Conservation (phyloP, 1,284 basidiomycete species). For the Ustilago xerochloae region DNA sequence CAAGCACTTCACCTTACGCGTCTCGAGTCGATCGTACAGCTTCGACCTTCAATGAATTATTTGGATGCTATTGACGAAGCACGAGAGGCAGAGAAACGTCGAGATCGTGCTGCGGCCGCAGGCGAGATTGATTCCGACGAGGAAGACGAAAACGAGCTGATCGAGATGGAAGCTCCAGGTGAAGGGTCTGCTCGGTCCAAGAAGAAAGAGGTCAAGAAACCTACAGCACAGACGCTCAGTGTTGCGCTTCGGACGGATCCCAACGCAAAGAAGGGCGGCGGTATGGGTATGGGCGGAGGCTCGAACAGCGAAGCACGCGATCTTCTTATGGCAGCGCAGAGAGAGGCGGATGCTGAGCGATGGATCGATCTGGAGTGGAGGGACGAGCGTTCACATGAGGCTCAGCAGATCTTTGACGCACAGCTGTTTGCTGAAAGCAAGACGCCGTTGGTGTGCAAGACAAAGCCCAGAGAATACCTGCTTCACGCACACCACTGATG, state of each 20-base stretch:
- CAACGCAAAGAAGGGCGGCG: slow-evolving; percentile 25
- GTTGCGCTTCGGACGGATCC: slow-evolving; percentile 57
- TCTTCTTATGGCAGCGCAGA: slow-evolving; percentile 54
- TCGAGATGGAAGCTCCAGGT: slow-evolving; percentile 46
- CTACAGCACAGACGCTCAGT: slow-evolving; percentile 53
- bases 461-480: slow-evolving; percentile 57
- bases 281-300: slow-evolving; percentile 31
- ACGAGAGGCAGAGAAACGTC: slow-evolving; percentile 51
- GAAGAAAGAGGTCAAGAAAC: slow-evolving; percentile 49
- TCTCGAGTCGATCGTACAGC: slow-evolving; percentile 58
- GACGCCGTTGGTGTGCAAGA: slow-evolving; percentile 42
- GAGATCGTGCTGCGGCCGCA: slow-evolving; percentile 50
- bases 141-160: slow-evolving; percentile 51
- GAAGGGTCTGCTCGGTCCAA: slow-evolving; percentile 36
- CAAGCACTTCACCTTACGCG: slow-evolving; percentile 64
- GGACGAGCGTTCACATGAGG: slow-evolving; percentile 39
- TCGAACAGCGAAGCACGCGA: slow-evolving; percentile 45
- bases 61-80: slow-evolving; percentile 62
- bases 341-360: slow-evolving; percentile 64
- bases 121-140: slow-evolving; percentile 51
- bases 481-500: slow-evolving; percentile 33
- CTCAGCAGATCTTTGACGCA: slow-evolving; percentile 44
- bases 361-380: slow-evolving; percentile 66
- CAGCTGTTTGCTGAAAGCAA: slow-evolving; percentile 56
- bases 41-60: slow-evolving; percentile 67